Evolutionary conservation across 2,329 filamentous ascomycete species (phyloP), one percentile per base, ranked within the genome.

Genomic region (Aureobasidium pullulans): DNA sequence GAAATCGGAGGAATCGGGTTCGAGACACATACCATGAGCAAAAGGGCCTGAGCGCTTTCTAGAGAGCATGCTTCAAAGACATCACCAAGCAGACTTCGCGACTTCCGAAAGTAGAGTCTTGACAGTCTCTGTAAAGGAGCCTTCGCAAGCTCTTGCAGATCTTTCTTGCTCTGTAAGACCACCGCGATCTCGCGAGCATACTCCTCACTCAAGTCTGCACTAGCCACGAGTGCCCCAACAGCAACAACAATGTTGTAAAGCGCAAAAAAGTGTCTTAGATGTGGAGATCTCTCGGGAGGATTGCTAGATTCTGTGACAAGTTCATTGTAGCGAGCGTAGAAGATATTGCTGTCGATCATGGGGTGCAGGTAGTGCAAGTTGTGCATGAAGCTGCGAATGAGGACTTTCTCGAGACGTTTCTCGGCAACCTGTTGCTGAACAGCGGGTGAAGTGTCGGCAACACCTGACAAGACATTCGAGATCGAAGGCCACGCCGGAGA

Each of bases 231-330:
- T 16, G 68, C 68, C 9, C 68, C 68, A 39, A 69, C 40, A 15
- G 68, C 68, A 28, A 69, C 63, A 10, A 70, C 66, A 1, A 68
- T 64, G 50, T 69, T 66, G 62, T 69, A 70, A 7, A 70, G 60
- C 13, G 66, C 65, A 8, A 64, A 50, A 37, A 70, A 67, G 36
- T 58, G 56, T 28, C 56, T 16, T 9, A 36, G n/a, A 9, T 37
- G 16, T 60, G 63, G 10, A 61, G 64, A 44, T 62, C 62, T 43
- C 56, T 62, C 13, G 53, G 36, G 31, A 43, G 9, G 34, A 36
- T 31, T 50, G 11, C 39, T 29, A 15, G 10, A 28, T 5, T 58
- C 44, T 53, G 65, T 67, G 23, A 67, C 62, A 39, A 69, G 66
- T 19, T 57, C 56, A 13, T 58, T 36, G 15, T 16, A 58, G 31